Conservation (phyloP, 169 alveolate species). For the Toxoplasma gondii region DNA sequence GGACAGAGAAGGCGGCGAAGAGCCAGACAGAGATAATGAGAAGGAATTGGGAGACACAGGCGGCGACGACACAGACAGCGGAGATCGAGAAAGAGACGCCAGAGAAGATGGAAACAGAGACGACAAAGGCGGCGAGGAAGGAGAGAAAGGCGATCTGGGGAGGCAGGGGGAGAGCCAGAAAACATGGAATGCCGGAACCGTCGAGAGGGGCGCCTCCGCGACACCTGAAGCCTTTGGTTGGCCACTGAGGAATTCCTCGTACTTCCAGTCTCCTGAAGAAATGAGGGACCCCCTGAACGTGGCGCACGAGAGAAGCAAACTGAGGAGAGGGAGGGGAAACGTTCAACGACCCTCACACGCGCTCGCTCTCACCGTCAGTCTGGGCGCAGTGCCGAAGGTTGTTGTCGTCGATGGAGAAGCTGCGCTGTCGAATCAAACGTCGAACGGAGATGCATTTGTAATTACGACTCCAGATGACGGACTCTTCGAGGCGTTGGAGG, state of each 20-base stretch:
- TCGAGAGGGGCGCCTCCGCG: no score
- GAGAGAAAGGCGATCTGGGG: no score
- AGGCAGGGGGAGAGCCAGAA: no score
- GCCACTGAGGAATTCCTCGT: not conserved
- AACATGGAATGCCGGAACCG: no score
- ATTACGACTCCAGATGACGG: not conserved
- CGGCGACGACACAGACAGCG: no score
- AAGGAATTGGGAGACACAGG: no score
- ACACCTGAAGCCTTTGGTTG: not conserved
- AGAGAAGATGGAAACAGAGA: no score
- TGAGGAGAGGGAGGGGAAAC: not conserved
- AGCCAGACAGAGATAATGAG: no score
- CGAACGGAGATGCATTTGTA: not conserved
- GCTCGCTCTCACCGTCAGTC: not conserved
- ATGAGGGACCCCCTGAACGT: not conserved
- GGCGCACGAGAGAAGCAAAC: not conserved
- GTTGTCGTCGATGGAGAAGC: not conserved
- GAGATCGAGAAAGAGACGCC: no score
- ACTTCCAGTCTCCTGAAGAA: not conserved
- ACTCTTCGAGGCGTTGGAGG: not conserved
- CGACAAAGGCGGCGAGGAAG: not conserved
- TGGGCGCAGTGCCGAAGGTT: not conserved
- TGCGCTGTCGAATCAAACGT: not conserved
- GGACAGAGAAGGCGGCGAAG: no score
- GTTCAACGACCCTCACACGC: not conserved